Evolutionary conservation across 306 rosid genomes (phyloP).

Genomic region (Vigna radiata): DNA sequence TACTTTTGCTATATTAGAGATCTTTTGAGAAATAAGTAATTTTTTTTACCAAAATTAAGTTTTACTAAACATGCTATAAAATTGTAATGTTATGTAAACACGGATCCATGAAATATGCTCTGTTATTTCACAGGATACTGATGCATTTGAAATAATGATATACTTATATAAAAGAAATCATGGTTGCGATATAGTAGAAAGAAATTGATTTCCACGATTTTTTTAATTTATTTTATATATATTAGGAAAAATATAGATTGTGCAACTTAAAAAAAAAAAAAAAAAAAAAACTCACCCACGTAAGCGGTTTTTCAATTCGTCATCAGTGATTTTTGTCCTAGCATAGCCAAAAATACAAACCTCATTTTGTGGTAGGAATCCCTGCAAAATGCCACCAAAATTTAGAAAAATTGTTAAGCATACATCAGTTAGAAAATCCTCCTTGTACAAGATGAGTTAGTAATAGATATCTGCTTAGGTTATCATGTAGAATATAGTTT

Average conservation of each 20-base stretch:
- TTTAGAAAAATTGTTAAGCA: slow-evolving; percentile 19
- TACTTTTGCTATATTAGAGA: not conserved
- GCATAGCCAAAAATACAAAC: slow-evolving; percentile 97
- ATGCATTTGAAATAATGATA: slow-evolving; percentile 5
- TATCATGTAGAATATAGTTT: not conserved
- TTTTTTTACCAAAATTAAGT: not conserved
- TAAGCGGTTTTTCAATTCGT: slow-evolving; percentile 82
- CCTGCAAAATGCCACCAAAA: slow-evolving; percentile 58
- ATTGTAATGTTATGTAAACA: slow-evolving; percentile 30
- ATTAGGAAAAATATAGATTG: not conserved
- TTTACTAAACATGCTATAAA: slow-evolving; percentile 1
- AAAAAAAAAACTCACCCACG: slow-evolving; percentile 64
- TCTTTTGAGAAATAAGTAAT: not conserved
- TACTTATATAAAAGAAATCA: slow-evolving; percentile 7
- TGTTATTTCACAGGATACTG: slow-evolving; percentile 16
- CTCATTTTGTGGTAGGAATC: slow-evolving; percentile 75
- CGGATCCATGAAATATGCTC: slow-evolving; percentile 27
- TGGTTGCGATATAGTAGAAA: slow-evolving; percentile 24
- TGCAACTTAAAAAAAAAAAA: not conserved
- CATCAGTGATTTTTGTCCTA: slow-evolving; percentile 82
- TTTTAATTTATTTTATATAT: slow-evolving; percentile 4
- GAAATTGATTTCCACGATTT: slow-evolving; percentile 2
- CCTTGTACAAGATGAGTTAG: slow-evolving; percentile 19
- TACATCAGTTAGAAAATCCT: not conserved
- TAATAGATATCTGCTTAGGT: not conserved